These are phyloP conservation scores for Artomyces pyxidatus DNA, from an alignment of 768 basidiomycete genomes.

Conservation along the genomic window DNA sequence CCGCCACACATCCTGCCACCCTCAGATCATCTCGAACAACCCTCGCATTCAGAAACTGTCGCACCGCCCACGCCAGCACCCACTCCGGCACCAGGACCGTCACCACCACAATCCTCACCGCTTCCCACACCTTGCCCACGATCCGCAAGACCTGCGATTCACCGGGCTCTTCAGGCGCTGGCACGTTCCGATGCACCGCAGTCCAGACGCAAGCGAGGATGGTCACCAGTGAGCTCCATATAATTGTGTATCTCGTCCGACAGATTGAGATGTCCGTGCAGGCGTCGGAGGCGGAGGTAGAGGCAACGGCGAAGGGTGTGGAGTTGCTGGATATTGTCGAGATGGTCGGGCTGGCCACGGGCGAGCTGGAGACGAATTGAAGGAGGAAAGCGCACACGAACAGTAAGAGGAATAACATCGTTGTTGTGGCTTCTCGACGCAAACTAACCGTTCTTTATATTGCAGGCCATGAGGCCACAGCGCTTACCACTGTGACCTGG, in stretches of 20 bases:
- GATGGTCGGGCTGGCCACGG: not conserved
- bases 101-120: not conserved
- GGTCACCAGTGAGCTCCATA: constrained; percentile 22
- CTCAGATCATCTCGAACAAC: too few species aligned
- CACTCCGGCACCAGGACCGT: not conserved
- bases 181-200: constrained; percentile 25
- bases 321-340: not conserved
- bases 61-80: not conserved
- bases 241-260: constrained; percentile 11
- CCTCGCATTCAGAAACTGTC: not conserved
- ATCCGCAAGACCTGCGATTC: not conserved
- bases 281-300: not conserved
- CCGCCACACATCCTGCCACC: too few species aligned
- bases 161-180: constrained; percentile 12
- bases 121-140: not conserved
- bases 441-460: too few species aligned
- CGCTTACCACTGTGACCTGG: too few species aligned
- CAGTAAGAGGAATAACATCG: not conserved
- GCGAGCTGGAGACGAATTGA: not conserved
- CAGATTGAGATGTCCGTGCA: not conserved
- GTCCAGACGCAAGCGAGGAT: constrained; percentile 26
- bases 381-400: not conserved
- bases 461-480: too few species aligned
- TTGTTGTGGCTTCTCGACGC: too few species aligned
- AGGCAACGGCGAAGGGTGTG: too few species aligned